Conservation (phyloP, 495 filamentous ascomycete genomes). For the Neurospora sp. region DNA sequence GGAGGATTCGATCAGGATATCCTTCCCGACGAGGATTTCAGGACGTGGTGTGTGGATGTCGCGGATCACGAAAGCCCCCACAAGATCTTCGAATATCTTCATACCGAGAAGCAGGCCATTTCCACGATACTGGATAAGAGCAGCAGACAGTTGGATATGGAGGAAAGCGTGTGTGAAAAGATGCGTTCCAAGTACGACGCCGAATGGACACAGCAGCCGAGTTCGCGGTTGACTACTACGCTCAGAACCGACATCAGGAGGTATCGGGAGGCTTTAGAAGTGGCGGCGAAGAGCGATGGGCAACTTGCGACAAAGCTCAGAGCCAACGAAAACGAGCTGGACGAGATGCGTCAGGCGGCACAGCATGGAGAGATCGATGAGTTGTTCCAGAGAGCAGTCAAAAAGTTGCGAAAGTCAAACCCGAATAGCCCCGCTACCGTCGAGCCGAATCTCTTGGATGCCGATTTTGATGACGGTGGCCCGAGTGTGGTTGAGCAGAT, state of each 20-base stretch:
- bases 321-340: conserved; percentile 76
- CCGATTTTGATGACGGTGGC: conserved; percentile 73
- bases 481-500: conserved; percentile 85
- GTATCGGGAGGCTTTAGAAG: conserved; percentile 79
- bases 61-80: conserved; percentile 64
- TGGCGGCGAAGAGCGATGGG: conserved; percentile 77
- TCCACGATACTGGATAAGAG: conserved; percentile 61
- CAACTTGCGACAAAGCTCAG: conserved; percentile 77
- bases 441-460: conserved; percentile 77
- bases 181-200: conserved; percentile 95
- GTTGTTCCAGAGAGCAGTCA: conserved; percentile 72
- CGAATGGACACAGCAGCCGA: conserved; percentile 97
- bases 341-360: conserved; percentile 88
- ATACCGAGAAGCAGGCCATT: conserved; percentile 66
- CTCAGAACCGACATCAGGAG: conserved; percentile 75
- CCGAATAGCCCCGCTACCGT: conserved; percentile 48
- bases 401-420: conserved; percentile 46
- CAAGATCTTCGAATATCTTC: conserved; percentile 66
- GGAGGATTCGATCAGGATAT: conserved; percentile 87
- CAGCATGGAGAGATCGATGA: conserved; percentile 82
- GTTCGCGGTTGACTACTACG: conserved; percentile 75
- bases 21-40: conserved; percentile 80
- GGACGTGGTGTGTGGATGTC: conserved; percentile 86
- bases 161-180: conserved; percentile 97
- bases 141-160: conserved; percentile 82